These are phyloP conservation scores for Candida incommunis DNA, from an alignment of 805 yeast genomes.

Conservation along the genomic window DNA sequence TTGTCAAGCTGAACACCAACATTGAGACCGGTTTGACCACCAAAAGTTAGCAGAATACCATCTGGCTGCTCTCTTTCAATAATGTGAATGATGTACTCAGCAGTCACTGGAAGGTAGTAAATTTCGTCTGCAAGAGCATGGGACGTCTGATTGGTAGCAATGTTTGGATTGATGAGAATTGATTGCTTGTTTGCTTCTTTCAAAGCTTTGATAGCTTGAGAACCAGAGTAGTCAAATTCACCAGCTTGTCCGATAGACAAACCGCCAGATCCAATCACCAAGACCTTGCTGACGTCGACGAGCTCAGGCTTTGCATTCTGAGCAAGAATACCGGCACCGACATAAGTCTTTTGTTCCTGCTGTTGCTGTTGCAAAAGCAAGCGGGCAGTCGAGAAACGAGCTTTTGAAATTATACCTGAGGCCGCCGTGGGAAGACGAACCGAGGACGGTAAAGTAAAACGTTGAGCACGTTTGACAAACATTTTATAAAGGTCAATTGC, in stretches of 20 bases:
- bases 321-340: constrained; percentile 24
- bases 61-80: constrained; percentile 93
- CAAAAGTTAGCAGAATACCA: constrained; percentile 92
- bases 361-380: no score
- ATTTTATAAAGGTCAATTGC: no score
- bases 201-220: constrained; percentile 96
- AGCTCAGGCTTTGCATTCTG: constrained; percentile 13
- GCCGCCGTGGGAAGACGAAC: no score
- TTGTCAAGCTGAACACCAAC: constrained; percentile 72
- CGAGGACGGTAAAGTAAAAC: no score
- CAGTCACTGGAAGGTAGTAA: constrained; percentile 92
- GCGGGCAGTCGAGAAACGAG: no score
- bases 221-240: constrained; percentile 97
- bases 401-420: no score
- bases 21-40: constrained; percentile 96
- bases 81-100: constrained; percentile 93
- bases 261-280: constrained; percentile 96
- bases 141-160: constrained; percentile 97
- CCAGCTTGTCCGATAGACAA: constrained; percentile 98
- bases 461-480: no score
- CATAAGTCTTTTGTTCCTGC: constrained; percentile 16
- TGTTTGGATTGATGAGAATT: constrained; percentile 89
- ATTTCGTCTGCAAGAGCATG: constrained; percentile 97
- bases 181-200: constrained; percentile 97
- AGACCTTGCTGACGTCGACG: constrained; percentile 76